Base-by-base conservation (phyloP, 2,329 filamentous ascomycete species). In the Scedosporium minutisporum region DNA sequence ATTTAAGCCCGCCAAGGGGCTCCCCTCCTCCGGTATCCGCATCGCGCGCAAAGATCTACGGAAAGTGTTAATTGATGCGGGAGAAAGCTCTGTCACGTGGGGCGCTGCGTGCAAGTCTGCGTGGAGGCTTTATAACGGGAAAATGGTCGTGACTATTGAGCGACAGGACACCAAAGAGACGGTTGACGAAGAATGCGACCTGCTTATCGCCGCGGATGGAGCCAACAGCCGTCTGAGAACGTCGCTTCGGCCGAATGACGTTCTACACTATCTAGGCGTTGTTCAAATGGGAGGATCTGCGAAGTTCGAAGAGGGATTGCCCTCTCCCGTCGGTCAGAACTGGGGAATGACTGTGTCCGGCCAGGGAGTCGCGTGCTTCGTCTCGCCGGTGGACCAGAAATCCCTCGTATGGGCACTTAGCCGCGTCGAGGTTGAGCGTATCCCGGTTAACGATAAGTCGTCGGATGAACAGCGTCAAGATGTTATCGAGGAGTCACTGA, bases 131-230 rank as follows among this genome's bases (percentile, higher is more conserved):
- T n/a, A 53, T 4, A 53, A 18, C 10, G 44, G 59, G 16, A 53
- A 38, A 14, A 33, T 61, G 3, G 12, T 10, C 1, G 59, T 61
- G 16, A 38, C 14, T 6, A 51, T 61, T 6, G 10, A 10, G 12
- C 25, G 16, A n/a, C 42, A 25, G 7, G 25, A 18, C 16, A n/a
- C n/a, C 10, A 9, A 55, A 21, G 25, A 33, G 16, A 38, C 16
- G 16, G 16, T 16, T 10, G 44, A 53, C 9, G 44, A 53, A 33
- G 65, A 71, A 27, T 77, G 76, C 55, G 77, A 80, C 64, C 16
- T 81, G 0, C 70, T 81, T 6, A 69, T 81, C 42, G 77, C 72
- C 0, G 77, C 78, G 0, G 79, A 81, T 64, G 79, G 79, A 0
- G 72, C 76, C 0, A 72, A 68, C 18, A 80, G 76, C 65, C 77